These are phyloP conservation scores for Prorocentrum cordatum DNA, from an alignment of 169 alveolate genomes.

Conservation along the genomic window DNA sequence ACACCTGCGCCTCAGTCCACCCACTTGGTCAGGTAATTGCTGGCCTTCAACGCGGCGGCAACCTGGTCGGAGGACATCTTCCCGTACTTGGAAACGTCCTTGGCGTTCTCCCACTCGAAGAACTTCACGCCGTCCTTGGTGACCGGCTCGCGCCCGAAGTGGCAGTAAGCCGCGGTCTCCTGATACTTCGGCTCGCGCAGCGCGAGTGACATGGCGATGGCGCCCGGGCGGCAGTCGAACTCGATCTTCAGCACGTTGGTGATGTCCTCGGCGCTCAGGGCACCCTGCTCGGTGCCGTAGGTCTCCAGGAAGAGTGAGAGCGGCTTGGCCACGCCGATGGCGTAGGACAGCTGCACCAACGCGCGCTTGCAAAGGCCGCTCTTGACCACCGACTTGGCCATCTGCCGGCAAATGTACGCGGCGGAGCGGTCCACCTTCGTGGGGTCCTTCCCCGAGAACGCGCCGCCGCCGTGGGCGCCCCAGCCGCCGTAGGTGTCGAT, in stretches of 20 bases:
- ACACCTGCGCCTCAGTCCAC: constrained; percentile 63
- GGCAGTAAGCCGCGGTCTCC: constrained; percentile 70
- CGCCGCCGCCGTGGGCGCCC: constrained; percentile 99
- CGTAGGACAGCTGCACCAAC: constrained; percentile 91
- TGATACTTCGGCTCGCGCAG: constrained; percentile 68
- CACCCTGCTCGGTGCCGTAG: constrained; percentile 53
- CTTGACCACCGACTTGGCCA: constrained; percentile 96
- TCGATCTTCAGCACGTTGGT: no score
- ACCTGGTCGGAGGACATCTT: constrained; percentile 31
- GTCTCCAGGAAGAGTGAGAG: constrained; percentile 87
- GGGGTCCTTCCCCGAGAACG: constrained; percentile 99
- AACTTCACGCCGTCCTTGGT: constrained; percentile 65
- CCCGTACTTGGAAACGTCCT: constrained; percentile 57
- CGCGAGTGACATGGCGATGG: constrained; percentile 57
- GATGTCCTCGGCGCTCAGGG: no score
- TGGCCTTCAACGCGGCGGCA: constrained; percentile 17
- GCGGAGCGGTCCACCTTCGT: constrained; percentile 99
- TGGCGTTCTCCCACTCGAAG: constrained; percentile 70
- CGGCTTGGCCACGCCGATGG: constrained; percentile 97
- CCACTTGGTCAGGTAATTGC: constrained; percentile 66
- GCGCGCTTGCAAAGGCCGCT: constrained; percentile 89
- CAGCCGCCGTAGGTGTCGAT: constrained; percentile 99
- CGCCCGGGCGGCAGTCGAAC: constrained; percentile 69
- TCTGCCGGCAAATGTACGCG: constrained; percentile 97
- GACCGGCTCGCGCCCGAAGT: constrained; percentile 67